These are phyloP conservation scores for Puccinia sorghi DNA, from an alignment of 1,284 basidiomycete genomes.

Conservation along the genomic window DNA sequence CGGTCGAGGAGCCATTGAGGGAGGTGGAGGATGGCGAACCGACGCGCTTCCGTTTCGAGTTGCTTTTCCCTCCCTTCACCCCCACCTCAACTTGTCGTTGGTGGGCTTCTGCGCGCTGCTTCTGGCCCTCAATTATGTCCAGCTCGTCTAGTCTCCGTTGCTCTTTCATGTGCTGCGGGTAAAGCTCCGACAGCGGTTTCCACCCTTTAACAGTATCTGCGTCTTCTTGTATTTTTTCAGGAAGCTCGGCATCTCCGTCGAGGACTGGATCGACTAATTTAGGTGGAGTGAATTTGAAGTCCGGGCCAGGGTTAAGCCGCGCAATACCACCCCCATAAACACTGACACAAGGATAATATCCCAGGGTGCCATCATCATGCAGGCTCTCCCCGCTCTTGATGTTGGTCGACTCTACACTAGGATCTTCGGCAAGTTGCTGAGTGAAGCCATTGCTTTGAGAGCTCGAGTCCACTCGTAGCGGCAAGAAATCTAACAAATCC, in stretches of 20 bases:
- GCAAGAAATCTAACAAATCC: constrained; percentile 86
- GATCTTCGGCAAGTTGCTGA: background rate
- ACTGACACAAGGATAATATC: constrained; percentile 93
- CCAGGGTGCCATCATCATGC: constrained; percentile 90
- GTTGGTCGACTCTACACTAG: constrained; percentile 54
- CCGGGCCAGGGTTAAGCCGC: constrained; percentile 79
- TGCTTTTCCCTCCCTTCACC: constrained; percentile 6
- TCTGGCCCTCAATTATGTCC: constrained; percentile 23
- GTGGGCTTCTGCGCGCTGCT: background rate
- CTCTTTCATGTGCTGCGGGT: constrained; percentile 41
- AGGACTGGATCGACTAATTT: constrained; percentile 41
- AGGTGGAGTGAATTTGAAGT: constrained; percentile 73
- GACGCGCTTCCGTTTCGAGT: constrained; percentile 25
- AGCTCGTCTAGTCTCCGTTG: constrained; percentile 40
- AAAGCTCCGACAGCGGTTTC: constrained; percentile 41
- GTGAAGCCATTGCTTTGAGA: constrained; percentile 50
- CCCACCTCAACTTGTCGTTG: constrained; percentile 6
- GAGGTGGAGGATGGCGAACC: constrained; percentile 2
- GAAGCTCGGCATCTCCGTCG: background rate
- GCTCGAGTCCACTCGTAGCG: constrained; percentile 65
- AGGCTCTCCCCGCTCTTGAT: constrained; percentile 64
- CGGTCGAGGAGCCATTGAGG: background rate
- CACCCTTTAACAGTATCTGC: constrained; percentile 21
- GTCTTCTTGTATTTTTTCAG: background rate
- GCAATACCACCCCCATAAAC: constrained; percentile 87